Evolutionary conservation across 1,284 basidiomycete genomes (phyloP), one percentile per base, ranked within the genome.

Genomic region (Cutaneotrichosporon arboriforme): DNA sequence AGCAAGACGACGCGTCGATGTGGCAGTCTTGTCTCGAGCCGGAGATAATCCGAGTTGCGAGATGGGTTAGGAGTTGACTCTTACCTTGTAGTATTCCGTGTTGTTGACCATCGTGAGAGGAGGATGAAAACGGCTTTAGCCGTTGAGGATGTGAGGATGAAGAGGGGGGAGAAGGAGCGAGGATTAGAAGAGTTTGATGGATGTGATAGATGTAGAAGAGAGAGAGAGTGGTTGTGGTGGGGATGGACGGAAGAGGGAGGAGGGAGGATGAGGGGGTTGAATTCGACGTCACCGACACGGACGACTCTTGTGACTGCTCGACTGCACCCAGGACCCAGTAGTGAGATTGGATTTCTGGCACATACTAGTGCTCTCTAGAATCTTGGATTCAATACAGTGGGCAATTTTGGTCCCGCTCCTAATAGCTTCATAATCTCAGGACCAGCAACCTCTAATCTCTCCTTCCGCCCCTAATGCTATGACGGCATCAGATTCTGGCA

Each of bases 11-110:
- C 26, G 26, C 26, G 26, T 26, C 15, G 26, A 18, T 8, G 22
- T 7, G 26, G 13, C 26, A 36, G 13, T 20, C n/a, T 18, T 18
- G 43, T 23, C 13, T 35, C 31, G 18, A 20, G 18, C 22, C 13
- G 13, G 21, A 37, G 34, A 14, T 23, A 12, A n/a, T 31, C 26
- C 26, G 26, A 31, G 5, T 10, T 31, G 26, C 7, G 26, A 5
- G 26, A 31, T 31, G 10, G 5, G 26, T 31, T 5, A 10, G 44
- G 14, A 45, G 41, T 14, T 23, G 21, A 3, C 2, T 4, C 68
- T 51, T 36, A 68, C 67, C 59, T 70, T 70, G 61, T 73, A 73
- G 59, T 68, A 73, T 49, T 67, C 69, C 13, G 67, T 70, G 53
- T 73, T 70, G 58, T 72, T 72, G 9, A 65, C 64, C 71, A 73